phyloP scores from a whole-genome alignment of 441 rosid genomes.

The Raphanus hybrid region DNA sequence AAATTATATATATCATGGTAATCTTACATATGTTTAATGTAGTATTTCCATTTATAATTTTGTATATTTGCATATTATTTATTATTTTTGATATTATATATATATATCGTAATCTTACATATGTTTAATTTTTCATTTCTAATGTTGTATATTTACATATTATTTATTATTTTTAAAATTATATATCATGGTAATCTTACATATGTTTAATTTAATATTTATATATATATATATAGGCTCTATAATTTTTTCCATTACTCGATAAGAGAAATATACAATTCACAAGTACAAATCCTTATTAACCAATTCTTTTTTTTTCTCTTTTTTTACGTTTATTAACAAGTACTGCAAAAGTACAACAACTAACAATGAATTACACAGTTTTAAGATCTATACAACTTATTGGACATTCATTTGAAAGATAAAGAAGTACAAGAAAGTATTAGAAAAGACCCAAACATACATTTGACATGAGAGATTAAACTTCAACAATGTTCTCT shows the following conservation, averaged over 20 bases:
- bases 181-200: too few relatives aligned
- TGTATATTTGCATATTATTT: too few relatives aligned
- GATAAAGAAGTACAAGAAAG: conserved; percentile 4
- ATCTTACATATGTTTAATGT: too few relatives aligned
- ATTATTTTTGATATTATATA: too few relatives aligned
- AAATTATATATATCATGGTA: too few relatives aligned
- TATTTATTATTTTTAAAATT: too few relatives aligned
- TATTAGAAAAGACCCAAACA: conserved; percentile 1
- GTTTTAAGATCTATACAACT: background rate
- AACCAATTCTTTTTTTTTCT: background rate
- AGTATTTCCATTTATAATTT: too few relatives aligned
- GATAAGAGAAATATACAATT: background rate
- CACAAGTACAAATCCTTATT: background rate
- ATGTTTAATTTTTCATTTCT: too few relatives aligned
- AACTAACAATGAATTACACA: background rate
- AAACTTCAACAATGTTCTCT: conserved; percentile 31
- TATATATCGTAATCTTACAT: too few relatives aligned
- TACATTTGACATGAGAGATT: conserved; percentile 8
- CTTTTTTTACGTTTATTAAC: background rate
- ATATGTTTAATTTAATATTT: too few relatives aligned
- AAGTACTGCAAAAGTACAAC: background rate
- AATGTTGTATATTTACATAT: too few relatives aligned
- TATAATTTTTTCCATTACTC: background rate
- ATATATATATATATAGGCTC: too few relatives aligned
- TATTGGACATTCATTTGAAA: background rate